These are phyloP conservation scores for Ananas comosus DNA, from an alignment of 176 grass and related monocot genomes.

Conservation along the genomic window DNA sequence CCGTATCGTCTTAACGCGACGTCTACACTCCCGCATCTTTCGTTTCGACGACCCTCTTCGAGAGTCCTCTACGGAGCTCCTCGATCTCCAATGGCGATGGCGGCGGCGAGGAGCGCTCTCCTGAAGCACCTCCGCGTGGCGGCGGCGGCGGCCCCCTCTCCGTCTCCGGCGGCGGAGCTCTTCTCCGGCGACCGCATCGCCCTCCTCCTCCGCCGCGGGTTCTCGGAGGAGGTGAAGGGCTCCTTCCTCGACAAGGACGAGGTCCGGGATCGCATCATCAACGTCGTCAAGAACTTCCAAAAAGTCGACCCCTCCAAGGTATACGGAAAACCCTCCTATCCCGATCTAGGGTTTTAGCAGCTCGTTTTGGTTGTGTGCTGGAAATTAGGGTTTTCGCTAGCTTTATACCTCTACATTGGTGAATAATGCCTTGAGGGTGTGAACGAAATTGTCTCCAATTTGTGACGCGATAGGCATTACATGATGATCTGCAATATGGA, in stretches of 20 bases:
- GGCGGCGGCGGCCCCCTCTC: background rate
- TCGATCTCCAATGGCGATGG: background rate
- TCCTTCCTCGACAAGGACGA: constrained; percentile 49
- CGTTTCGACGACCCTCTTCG: background rate
- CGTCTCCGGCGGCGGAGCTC: background rate
- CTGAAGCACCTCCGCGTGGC: constrained; percentile 43
- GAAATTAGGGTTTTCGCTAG: too few species aligned
- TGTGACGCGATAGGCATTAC: too few species aligned
- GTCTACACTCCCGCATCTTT: background rate
- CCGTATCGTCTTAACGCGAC: too few species aligned
- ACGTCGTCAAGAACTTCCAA: constrained; percentile 30
- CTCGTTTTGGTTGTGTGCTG: too few species aligned
- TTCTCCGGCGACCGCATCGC: background rate
- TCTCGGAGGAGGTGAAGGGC: constrained; percentile 30
- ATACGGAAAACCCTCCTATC: background rate
- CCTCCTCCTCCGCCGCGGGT: background rate
- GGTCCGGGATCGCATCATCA: constrained; percentile 45
- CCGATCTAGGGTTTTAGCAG: background rate
- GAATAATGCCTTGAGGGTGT: too few species aligned
- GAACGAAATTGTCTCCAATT: too few species aligned
- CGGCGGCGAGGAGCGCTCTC: constrained; percentile 11
- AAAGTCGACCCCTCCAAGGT: background rate
- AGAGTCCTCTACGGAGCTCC: background rate
- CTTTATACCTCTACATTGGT: too few species aligned
- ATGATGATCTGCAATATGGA: too few species aligned